Evolutionary conservation across 768 basidiomycete species (phyloP), one percentile per base, ranked within the genome.

Genomic region (Tylopilus intermedius): DNA sequence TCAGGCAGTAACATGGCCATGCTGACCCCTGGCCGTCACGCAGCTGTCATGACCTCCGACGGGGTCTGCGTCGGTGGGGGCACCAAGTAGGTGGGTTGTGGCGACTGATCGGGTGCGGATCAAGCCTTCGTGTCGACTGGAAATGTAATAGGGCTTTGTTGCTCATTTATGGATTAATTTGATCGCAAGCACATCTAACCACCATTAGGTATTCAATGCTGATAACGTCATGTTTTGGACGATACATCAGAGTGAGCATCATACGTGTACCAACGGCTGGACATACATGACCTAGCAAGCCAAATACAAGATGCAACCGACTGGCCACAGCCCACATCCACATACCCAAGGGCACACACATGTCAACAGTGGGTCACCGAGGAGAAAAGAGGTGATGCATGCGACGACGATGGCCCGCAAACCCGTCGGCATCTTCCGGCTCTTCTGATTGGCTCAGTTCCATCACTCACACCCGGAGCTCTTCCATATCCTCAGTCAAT

Each of bases 371-470:
- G n/a, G n/a, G n/a, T n/a, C n/a, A n/a, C n/a, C n/a, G n/a, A n/a
- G n/a, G n/a, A 93, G 75, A 61, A 91, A 90, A 48, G 88, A 87
- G 1, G 88, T 90, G 45, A 81, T 76, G 65, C 80, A 87, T 18
- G 18, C 18, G 54, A 90, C 81, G 54, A 90, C 85, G 54, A 89
- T 79, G 52, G 84, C 80, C 57, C 90, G 82, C 50, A 88, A 72
- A 58, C 86, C 88, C 79, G 88, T 88, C 57, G 63, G 63, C 49
- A 58, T 33, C 26, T 48, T 42, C 63, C 59, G 58, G 35, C 18
- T 24, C 21, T n/a, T 2, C 38, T 22, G 50, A 54, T 52, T 62
- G 51, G 51, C 41, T 22, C 51, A 33, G 24, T 33, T 15, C n/a
- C 42, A 2, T 18, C 22, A 33, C n/a, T n/a, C n/a, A n/a, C n/a